Conservation (phyloP, 1,284 basidiomycete species). For the Stereum hirsutum region DNA sequence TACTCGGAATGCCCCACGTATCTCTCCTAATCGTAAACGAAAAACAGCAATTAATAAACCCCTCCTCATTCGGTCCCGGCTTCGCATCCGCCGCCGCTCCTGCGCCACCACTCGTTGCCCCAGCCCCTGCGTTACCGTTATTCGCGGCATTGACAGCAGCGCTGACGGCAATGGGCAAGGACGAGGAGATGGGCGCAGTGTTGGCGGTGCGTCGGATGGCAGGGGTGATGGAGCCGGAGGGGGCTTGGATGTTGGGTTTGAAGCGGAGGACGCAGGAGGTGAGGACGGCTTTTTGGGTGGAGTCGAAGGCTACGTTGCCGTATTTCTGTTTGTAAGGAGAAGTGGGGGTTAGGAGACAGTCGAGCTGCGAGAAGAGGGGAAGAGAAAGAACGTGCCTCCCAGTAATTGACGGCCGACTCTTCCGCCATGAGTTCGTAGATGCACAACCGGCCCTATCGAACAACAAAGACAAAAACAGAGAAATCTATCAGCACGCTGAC, state of each 20-base stretch:
- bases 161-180: no score
- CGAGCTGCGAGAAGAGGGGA: conserved; percentile 1
- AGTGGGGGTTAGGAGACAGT: conserved; percentile 1
- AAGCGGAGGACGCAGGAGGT: conserved; percentile 88
- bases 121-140: no score
- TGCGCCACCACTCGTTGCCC: conserved; percentile 8
- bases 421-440: conserved; percentile 98
- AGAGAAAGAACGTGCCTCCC: conserved; percentile 62
- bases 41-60: conserved; percentile 87
- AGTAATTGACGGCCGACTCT: conserved; percentile 95
- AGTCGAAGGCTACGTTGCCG: conserved; percentile 90
- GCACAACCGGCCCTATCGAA: conserved; percentile 70
- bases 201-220: no score
- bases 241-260: conserved; percentile 44
- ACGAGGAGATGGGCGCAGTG: no score
- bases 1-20: conserved; percentile 86
- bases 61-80: conserved; percentile 43
- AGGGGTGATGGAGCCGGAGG: conserved; percentile 18
- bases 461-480: no score
- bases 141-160: no score
- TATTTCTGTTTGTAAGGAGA: conserved; percentile 58
- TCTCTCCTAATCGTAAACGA: conserved; percentile 92
- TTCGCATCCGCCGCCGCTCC: conserved; percentile 14
- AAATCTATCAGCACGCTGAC: no score
- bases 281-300: conserved; percentile 81